phyloP scores from a whole-genome alignment of 495 filamentous ascomycete species.

The Trichoderma parareesei region DNA sequence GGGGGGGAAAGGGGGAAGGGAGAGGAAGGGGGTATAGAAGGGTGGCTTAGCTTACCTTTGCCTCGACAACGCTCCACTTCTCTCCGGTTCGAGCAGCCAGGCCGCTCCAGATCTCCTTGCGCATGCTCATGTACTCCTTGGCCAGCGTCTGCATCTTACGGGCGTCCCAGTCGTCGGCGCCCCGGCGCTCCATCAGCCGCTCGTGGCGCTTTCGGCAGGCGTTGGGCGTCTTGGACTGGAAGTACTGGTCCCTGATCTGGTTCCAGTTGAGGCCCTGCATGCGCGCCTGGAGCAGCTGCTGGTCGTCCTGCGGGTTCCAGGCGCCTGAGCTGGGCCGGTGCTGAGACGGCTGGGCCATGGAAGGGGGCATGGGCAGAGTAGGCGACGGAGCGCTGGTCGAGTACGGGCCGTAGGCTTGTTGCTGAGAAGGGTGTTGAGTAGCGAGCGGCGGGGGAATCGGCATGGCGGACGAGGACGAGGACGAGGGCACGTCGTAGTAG shows the following conservation, averaged over 20 bases:
- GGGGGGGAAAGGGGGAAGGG: neutral
- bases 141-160: constrained; percentile 55
- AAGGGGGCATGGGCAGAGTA: constrained; percentile 18
- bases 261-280: constrained; percentile 60
- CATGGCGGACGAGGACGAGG: constrained; percentile 6
- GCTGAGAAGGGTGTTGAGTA: neutral
- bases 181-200: constrained; percentile 57
- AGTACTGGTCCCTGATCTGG: constrained; percentile 58
- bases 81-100: constrained; percentile 55
- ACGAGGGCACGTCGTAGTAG: constrained; percentile 6
- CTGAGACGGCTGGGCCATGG: constrained; percentile 19
- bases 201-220: constrained; percentile 76
- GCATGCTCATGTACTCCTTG: constrained; percentile 56
- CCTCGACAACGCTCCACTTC: constrained; percentile 61
- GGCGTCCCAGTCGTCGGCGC: constrained; percentile 55
- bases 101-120: constrained; percentile 61
- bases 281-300: constrained; percentile 52
- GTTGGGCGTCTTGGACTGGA: constrained; percentile 65
- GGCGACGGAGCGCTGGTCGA: constrained; percentile 10
- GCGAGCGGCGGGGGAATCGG: constrained; percentile 1
- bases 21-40: neutral
- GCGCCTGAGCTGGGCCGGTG: constrained; percentile 42
- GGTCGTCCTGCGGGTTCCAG: constrained; percentile 59
- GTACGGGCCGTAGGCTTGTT: constrained; percentile 24
- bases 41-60: constrained; percentile 45